Evolutionary conservation across 1,284 basidiomycete species (phyloP).

Genomic region (Pyrrhoderma noxium): DNA sequence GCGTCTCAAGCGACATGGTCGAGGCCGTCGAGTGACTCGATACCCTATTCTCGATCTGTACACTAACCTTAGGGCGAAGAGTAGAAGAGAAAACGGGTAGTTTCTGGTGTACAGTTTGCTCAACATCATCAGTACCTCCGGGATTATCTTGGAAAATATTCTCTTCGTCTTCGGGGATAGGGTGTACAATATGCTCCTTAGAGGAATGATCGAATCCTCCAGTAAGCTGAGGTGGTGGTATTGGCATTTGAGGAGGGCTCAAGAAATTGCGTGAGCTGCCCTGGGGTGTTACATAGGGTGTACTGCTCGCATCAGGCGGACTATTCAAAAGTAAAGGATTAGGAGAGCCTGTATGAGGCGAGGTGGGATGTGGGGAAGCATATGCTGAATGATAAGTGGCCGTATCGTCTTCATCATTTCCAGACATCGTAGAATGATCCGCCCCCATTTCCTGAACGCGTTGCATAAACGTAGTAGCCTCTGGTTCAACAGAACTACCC

Average conservation of each 20-base stretch:
- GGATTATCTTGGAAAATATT: conserved; percentile 38
- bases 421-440: conserved; percentile 16
- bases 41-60: conserved; percentile 2
- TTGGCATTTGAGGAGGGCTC: conserved; percentile 24
- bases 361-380: conserved; percentile 14
- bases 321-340: conserved; percentile 5
- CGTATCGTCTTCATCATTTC: not conserved
- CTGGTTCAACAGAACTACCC: conserved; percentile 28
- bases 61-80: not conserved
- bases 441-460: conserved; percentile 28
- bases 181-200: conserved; percentile 40
- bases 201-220: conserved; percentile 48
- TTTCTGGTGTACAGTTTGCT: conserved; percentile 17
- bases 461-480: conserved; percentile 31
- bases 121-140: conserved; percentile 33
- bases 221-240: conserved; percentile 29
- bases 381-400: conserved; percentile 13
- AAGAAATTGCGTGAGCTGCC: conserved; percentile 2
- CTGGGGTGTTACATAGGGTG: conserved; percentile 11
- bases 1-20: conserved; percentile 15
- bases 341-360: not conserved
- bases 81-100: not conserved
- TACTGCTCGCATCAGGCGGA: conserved; percentile 6
- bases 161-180: conserved; percentile 37
- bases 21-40: conserved; percentile 14